phyloP scores from a whole-genome alignment of 192 early-diverging fungal species.

The Mortierella alpina region DNA sequence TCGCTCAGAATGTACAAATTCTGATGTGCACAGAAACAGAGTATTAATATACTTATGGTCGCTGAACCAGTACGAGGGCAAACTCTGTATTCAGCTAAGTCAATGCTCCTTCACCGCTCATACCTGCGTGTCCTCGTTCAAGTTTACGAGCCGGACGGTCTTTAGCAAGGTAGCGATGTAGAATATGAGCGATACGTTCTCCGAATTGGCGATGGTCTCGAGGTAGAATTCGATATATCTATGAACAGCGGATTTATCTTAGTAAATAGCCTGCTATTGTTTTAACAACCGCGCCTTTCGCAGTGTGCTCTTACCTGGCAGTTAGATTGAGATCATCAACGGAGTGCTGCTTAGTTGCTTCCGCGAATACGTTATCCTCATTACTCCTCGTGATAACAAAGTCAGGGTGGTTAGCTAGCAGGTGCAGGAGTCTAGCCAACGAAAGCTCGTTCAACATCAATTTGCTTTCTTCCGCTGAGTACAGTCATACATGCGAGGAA shows the following conservation, averaged over 20 bases:
- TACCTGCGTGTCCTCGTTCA: slow-evolving; percentile 62
- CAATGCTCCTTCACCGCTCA: neutral
- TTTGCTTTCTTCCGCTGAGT: slow-evolving; percentile 28
- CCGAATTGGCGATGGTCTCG: slow-evolving; percentile 76
- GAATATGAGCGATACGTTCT: slow-evolving; percentile 89
- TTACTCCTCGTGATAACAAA: slow-evolving; percentile 58
- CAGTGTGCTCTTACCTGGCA: slow-evolving; percentile 13
- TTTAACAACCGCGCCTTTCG: neutral
- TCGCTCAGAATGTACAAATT: slow-evolving; percentile 89
- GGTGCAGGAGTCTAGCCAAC: slow-evolving; percentile 72
- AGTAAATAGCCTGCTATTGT: too few relatives aligned
- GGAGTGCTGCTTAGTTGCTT: slow-evolving; percentile 8
- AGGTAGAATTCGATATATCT: slow-evolving; percentile 91
- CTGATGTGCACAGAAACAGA: slow-evolving; percentile 23
- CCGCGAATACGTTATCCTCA: slow-evolving; percentile 29
- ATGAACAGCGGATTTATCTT: neutral
- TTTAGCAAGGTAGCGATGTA: slow-evolving; percentile 82
- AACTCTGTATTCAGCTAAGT: neutral
- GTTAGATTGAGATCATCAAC: slow-evolving; percentile 35
- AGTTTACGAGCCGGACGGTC: slow-evolving; percentile 68
- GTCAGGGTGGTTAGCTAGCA: slow-evolving; percentile 90
- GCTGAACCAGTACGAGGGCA: neutral
- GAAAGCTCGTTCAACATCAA: slow-evolving; percentile 67
- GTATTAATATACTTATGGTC: neutral
- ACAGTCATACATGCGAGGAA: neutral